phyloP scores from a whole-genome alignment of 2,329 filamentous ascomycete genomes.

The Basipetospora chlamydospora region DNA sequence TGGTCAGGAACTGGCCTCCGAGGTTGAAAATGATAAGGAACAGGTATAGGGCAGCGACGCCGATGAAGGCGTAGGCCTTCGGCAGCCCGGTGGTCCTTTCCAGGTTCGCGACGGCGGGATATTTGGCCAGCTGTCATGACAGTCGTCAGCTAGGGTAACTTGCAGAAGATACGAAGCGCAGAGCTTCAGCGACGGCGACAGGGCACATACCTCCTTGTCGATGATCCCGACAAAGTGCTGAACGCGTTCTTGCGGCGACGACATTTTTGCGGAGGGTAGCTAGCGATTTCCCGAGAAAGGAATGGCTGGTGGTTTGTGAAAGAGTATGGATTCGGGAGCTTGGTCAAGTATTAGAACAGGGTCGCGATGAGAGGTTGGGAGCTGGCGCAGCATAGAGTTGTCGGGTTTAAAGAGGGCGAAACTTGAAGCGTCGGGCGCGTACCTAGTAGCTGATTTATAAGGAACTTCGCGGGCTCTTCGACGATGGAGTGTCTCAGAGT shows the following conservation, averaged over 20 bases:
- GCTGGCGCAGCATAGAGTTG: too few species aligned
- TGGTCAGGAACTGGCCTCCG: constrained; percentile 74
- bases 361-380: too few species aligned
- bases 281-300: background rate
- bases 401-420: too few species aligned
- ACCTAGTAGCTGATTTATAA: too few species aligned
- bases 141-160: constrained; percentile 3
- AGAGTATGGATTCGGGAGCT: background rate
- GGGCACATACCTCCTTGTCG: constrained; percentile 59
- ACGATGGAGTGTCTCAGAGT: constrained; percentile 4
- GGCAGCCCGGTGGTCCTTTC: constrained; percentile 73
- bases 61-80: constrained; percentile 73
- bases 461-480: too few species aligned
- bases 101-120: constrained; percentile 68
- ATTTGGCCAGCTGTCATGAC: constrained; percentile 59
- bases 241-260: constrained; percentile 58
- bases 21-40: constrained; percentile 90
- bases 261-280: constrained; percentile 39
- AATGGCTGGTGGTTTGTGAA: constrained; percentile 8
- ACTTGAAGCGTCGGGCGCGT: too few species aligned
- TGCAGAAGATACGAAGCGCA: constrained; percentile 4
- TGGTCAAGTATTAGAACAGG: too few species aligned
- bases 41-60: constrained; percentile 66
- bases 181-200: background rate
- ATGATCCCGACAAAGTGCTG: constrained; percentile 65